These are phyloP conservation scores for Lagerstroemia fauriei DNA, from an alignment of 441 rosid species.

Conservation along the genomic window DNA sequence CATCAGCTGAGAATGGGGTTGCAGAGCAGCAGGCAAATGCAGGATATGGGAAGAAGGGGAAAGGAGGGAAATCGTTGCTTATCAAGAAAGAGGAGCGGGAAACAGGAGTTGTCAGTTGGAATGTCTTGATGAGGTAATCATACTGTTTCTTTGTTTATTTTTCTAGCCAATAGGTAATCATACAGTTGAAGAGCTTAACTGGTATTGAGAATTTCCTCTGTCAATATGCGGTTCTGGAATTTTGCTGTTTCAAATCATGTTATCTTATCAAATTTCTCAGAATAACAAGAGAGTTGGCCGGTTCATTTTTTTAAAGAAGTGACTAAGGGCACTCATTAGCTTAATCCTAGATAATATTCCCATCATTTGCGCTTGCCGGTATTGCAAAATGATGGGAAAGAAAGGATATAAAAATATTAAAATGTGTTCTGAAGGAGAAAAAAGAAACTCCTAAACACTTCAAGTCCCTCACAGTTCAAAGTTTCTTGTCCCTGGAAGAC, in stretches of 20 bases:
- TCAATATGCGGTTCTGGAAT: neutral
- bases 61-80: constrained; percentile 83
- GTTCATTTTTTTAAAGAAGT: neutral
- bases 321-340: neutral
- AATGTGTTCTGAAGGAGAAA: neutral
- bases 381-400: neutral
- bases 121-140: constrained; percentile 69
- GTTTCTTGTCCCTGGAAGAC: neutral
- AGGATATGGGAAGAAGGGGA: constrained; percentile 46
- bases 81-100: constrained; percentile 96
- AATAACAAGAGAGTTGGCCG: neutral
- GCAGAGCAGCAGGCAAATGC: constrained; percentile 44
- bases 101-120: constrained; percentile 90
- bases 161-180: neutral
- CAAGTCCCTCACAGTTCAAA: neutral
- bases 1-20: constrained; percentile 52
- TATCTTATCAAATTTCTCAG: neutral
- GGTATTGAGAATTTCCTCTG: neutral
- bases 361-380: neutral
- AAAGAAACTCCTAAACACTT: neutral
- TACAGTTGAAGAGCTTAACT: neutral
- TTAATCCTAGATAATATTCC: neutral
- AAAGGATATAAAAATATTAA: neutral
- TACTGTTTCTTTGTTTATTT: constrained; percentile 14
- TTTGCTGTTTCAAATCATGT: neutral